Evolutionary conservation across 2,329 filamentous ascomycete species (phyloP), one percentile per base, ranked within the genome.

Genomic region (Cladosporium phlei): DNA sequence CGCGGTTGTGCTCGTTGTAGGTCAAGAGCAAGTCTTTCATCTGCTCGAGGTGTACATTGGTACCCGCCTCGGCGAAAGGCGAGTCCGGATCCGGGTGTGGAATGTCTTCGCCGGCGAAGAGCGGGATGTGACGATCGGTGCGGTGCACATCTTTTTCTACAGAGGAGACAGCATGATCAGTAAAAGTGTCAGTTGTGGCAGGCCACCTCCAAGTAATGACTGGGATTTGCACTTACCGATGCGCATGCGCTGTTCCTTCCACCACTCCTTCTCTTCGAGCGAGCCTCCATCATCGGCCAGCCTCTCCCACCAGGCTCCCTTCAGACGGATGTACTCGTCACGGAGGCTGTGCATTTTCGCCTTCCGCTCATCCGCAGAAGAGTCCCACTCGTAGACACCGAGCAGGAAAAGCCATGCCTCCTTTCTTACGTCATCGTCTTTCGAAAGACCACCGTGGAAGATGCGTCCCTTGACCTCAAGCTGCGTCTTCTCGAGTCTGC

Each of bases 1-100:
- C 88, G 49, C 83, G 86, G 70, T 98, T 98, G 69, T 94, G 94
- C 69, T 98, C 93, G 64, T 98, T 97, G 67, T 98, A 98, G 0
- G 93, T 97, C 14, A 98, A 77, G 1, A 98, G 82, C 87, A 98
- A 95, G 65, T 98, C 93, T 70, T 98, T 98, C 80, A 98, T 87
- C 71, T 98, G 93, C 68, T 98, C 93, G 53, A 98, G 78, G 66
- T 98, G 93, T 5, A 96, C 90, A 59, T 98, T 98, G 37, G 93
- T 98, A 52, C 93, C 93, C 3, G 83, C 80, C 34, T 90, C 86
- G 10, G 91, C 88, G 66, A 97, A 98, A 0, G 93, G 91, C 0
- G 91, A 97, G 52, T 91, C 87, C 0, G 93, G 93, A 59, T 98
- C 93, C 0, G 93, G 94, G 62, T 98, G 93, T 6, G 93, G 91